Conservation (phyloP, 345 rosid genomes). For the Cardamine resedifolia region DNA sequence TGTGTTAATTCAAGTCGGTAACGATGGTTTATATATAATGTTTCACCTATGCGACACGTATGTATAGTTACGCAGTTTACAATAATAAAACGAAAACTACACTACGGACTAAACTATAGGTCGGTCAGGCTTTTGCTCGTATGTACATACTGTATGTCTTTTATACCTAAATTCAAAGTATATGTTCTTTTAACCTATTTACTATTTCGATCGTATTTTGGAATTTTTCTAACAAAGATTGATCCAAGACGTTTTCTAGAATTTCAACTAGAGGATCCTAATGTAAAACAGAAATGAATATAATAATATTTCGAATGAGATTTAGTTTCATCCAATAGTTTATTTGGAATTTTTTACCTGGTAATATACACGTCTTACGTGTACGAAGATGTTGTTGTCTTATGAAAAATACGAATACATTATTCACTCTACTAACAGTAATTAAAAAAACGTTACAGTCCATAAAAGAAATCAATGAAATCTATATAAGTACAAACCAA, state of each 20-base stretch:
- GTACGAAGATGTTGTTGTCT: not conserved
- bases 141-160: not conserved
- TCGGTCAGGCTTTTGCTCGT: slow-evolving; percentile 10
- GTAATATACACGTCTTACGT: slow-evolving; percentile 22
- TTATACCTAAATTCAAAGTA: not conserved
- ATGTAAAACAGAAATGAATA: not conserved
- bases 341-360: not conserved
- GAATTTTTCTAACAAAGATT: not conserved
- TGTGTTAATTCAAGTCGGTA: slow-evolving; percentile 1
- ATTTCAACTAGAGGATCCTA: not conserved
- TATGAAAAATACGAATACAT: not conserved
- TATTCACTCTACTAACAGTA: slow-evolving; percentile 7
- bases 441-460: slow-evolving; percentile 15
- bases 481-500: slow-evolving; percentile 19
- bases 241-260: not conserved
- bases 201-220: not conserved
- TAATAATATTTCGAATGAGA: not conserved
- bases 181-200: not conserved
- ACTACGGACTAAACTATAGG: not conserved
- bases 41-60: not conserved
- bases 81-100: not conserved
- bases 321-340: not conserved
- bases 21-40: not conserved
- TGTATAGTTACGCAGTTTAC: not conserved
- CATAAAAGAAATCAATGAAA: not conserved